Percentiles rank a stretch among this genome's conserved stretches.
These are phyloP conservation scores for Rehmannia glutinosa DNA, from an alignment of 257 asterid genomes.

Conservation along the genomic window DNA sequence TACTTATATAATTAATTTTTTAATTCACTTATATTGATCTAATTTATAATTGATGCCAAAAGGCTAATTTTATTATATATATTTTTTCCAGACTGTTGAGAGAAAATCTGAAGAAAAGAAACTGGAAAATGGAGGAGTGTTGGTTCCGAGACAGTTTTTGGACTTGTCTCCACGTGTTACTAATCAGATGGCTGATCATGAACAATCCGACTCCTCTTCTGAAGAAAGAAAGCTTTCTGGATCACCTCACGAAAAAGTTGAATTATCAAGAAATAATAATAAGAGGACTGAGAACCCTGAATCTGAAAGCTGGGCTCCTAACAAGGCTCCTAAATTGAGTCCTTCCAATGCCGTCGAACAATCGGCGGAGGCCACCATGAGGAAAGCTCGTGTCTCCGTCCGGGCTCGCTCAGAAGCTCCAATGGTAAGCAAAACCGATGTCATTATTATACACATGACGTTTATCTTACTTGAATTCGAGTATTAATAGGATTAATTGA, in stretches of 20 bases:
- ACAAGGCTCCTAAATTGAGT: conserved; percentile 38
- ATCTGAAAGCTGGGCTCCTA: conserved; percentile 55
- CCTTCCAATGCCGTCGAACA: conserved; percentile 37
- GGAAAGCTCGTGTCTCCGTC: conserved; percentile 81
- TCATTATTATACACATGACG: no score
- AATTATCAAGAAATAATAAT: conserved; percentile 10
- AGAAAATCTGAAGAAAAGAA: conserved; percentile 8
- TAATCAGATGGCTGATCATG: conserved; percentile 21
- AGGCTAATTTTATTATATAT: neutral
- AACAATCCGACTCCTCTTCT: conserved; percentile 44
- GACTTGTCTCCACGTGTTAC: conserved; percentile 30
- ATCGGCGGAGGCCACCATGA: conserved; percentile 56
- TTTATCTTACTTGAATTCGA: no score
- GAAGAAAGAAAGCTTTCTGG: conserved; percentile 69
- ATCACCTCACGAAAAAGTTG: conserved; percentile 25
- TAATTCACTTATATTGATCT: neutral
- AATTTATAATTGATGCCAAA: no score
- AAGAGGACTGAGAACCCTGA: conserved; percentile 47
- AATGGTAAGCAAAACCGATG: conserved; percentile 40
- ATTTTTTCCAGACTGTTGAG: conserved; percentile 14
- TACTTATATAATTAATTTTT: neutral
- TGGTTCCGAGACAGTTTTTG: conserved; percentile 50
- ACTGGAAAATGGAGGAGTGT: conserved; percentile 7
- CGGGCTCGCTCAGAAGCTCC: conserved; percentile 91
- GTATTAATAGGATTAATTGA: no score